Percentiles rank a stretch among this genome's conserved stretches.
These are phyloP conservation scores for Epichloe sibirici DNA, from an alignment of 2,329 filamentous ascomycete species.

Conservation along the genomic window DNA sequence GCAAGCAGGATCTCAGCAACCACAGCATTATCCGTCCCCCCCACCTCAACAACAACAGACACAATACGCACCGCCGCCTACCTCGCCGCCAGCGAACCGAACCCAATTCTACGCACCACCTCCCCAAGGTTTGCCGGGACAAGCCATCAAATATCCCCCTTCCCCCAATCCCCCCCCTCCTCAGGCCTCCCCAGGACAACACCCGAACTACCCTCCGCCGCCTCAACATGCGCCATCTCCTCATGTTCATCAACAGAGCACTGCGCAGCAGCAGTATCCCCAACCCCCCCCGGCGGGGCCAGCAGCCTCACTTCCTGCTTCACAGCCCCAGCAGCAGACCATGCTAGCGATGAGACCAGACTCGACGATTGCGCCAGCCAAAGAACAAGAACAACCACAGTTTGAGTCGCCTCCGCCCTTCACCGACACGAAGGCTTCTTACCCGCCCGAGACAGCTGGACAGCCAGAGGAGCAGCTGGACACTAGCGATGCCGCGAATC, in stretches of 20 bases:
- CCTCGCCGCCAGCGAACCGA: constrained; percentile 33
- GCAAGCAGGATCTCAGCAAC: constrained; percentile 10
- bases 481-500: constrained; percentile 17
- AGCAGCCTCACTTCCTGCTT: neutral
- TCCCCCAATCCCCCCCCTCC: constrained; percentile 13
- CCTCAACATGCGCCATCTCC: constrained; percentile 13
- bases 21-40: constrained; percentile 9
- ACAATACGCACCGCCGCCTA: constrained; percentile 34
- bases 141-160: constrained; percentile 16
- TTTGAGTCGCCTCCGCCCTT: constrained; percentile 17
- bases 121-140: constrained; percentile 12
- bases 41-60: constrained; percentile 19
- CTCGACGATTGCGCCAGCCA: constrained; percentile 11
- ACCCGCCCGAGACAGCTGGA: constrained; percentile 18
- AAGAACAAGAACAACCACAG: constrained; percentile 13
- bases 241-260: constrained; percentile 6
- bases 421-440: constrained; percentile 11
- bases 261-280: constrained; percentile 12
- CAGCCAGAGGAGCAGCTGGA: constrained; percentile 13
- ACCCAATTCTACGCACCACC: constrained; percentile 30
- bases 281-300: constrained; percentile 2
- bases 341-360: constrained; percentile 14
- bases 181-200: constrained; percentile 7
- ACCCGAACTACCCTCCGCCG: constrained; percentile 17
- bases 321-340: constrained; percentile 7